Evolutionary conservation across 1,284 basidiomycete species (phyloP), one percentile per base, ranked within the genome.

Genomic region (Ganoderma lucidum): DNA sequence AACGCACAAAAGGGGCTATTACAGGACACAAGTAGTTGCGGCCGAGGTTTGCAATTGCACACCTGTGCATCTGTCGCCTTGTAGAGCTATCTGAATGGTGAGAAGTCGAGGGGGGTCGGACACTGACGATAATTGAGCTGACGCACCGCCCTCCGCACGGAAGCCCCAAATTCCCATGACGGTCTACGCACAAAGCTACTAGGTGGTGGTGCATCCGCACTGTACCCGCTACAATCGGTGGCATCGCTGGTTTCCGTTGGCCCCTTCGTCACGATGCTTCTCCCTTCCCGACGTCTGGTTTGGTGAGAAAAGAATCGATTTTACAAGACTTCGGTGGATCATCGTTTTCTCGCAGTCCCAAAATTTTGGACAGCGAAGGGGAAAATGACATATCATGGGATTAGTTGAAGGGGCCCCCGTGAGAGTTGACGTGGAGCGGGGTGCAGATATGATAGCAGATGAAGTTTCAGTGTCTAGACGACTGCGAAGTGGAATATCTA

Each of bases 401-500:
- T 45, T 39, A 42, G 62, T 35, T 63, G 56, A 63, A 15, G 68
- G 55, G 60, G 63, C 28, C 41, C 15, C 63, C 64, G 68, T 64
- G 71, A 62, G 68, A 68, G 71, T 15, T 30, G 32, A 53, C 23
- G 68, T 70, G 71, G 66, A 62, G 71, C 56, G 58, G 30, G 63
- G 71, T 62, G 32, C 63, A 44, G 68, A 64, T 63, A 66, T 67
- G 64, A 60, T 68, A 53, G 64, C 63, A 60, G 45, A 51, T 44
- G 12, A 28, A 15, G 44, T 68, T 72, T 65, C 70, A 63, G 68
- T 63, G 71, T 51, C 28, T 60, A 62, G 71, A 68, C 64, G 48
- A 41, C 42, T 41, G 64, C 64, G 30, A 19, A 9, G 32, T 28
- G 28, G 35, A 15, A 58, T 15, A 35, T 58, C 55, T 37, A 19